Evolutionary conservation across 495 filamentous ascomycete genomes (phyloP).

Genomic region (Penicillium waksmanii): DNA sequence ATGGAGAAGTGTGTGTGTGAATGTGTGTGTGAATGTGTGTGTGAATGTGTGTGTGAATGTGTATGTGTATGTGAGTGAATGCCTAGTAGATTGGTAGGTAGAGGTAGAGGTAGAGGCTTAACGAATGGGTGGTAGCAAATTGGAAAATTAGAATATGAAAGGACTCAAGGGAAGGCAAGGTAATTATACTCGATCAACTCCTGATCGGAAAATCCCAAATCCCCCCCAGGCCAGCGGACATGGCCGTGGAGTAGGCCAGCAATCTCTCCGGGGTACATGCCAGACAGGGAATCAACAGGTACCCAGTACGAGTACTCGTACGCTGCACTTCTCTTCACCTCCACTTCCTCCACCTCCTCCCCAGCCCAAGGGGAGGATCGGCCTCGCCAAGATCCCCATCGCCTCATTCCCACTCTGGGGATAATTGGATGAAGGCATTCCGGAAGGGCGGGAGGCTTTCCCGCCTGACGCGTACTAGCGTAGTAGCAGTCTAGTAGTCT

Average conservation of each 20-base stretch:
- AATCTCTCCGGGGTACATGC: not conserved
- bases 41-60: no score
- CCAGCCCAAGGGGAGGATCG: slow-evolving; percentile 8
- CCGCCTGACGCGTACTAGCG: slow-evolving; percentile 5
- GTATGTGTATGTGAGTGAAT: no score
- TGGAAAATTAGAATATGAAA: not conserved
- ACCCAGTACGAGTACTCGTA: not conserved
- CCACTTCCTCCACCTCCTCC: not conserved
- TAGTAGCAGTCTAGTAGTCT: no score
- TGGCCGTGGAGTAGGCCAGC: not conserved
- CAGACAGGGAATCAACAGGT: not conserved
- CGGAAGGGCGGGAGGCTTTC: slow-evolving; percentile 4
- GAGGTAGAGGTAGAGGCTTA: not conserved
- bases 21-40: not conserved
- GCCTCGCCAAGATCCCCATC: slow-evolving; percentile 21
- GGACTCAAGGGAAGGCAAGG: not conserved
- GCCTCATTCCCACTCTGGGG: slow-evolving; percentile 25
- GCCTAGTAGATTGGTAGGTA: not conserved
- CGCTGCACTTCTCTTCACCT: not conserved
- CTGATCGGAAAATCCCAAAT: not conserved
- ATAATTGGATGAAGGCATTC: slow-evolving; percentile 6
- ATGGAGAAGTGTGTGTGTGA: not conserved
- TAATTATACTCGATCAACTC: not conserved
- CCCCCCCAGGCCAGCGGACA: not conserved
- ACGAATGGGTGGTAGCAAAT: not conserved